phyloP scores from a whole-genome alignment of 306 rosid genomes.

The Canavalia ensiformis region DNA sequence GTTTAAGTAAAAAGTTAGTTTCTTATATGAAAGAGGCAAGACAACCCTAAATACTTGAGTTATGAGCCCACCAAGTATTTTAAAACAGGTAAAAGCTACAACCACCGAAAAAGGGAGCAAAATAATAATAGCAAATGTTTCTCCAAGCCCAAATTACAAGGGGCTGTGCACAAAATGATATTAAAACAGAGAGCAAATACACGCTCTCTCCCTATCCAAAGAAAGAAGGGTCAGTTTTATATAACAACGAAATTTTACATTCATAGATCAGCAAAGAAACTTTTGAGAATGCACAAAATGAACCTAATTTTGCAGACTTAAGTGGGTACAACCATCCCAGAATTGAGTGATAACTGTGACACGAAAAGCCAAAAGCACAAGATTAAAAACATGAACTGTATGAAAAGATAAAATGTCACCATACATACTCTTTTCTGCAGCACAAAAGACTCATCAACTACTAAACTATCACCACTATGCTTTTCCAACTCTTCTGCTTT shows the following conservation, averaged over 20 bases:
- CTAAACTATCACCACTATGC: constrained; percentile 59
- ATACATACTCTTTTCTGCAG: constrained; percentile 68
- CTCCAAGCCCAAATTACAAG: constrained; percentile 43
- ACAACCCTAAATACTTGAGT: background rate
- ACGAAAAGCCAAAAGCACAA: constrained; percentile 58
- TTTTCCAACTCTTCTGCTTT: constrained; percentile 66
- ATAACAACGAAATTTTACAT: constrained; percentile 53
- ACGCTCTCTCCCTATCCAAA: constrained; percentile 39
- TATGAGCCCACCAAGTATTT: background rate
- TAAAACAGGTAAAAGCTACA: background rate
- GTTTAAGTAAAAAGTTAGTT: too few species aligned
- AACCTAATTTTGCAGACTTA: constrained; percentile 53
- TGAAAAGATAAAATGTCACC: constrained; percentile 62
- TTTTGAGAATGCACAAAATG: constrained; percentile 53
- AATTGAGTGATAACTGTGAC: constrained; percentile 59
- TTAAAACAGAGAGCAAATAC: constrained; percentile 44
- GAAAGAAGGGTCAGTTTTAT: constrained; percentile 47
- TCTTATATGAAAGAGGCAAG: background rate
- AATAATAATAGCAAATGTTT: constrained; percentile 9
- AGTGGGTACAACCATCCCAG: constrained; percentile 79
- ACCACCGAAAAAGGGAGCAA: background rate
- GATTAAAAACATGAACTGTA: constrained; percentile 66
- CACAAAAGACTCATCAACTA: constrained; percentile 61
- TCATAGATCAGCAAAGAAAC: constrained; percentile 45
- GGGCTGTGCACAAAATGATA: constrained; percentile 48